phyloP scores from a whole-genome alignment of 106 monocot genomes.

The Allium fistulosum region DNA sequence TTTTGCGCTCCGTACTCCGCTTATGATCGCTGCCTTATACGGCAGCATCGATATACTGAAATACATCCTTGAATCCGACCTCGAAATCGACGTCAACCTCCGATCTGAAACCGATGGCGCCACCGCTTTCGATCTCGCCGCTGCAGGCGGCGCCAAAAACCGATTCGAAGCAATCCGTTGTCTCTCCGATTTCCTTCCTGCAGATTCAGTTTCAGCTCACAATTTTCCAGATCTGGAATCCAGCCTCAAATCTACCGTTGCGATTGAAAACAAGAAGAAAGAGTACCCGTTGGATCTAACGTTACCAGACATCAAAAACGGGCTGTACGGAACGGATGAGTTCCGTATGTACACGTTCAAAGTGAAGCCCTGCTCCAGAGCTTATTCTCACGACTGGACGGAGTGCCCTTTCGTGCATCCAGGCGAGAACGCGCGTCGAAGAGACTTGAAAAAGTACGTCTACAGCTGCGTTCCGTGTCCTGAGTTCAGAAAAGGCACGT shows the following conservation, averaged over 20 bases:
- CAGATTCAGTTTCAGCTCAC: constrained; percentile 12
- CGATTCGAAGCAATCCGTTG: constrained; percentile 19
- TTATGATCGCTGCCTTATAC: constrained; percentile 71
- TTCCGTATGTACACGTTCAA: constrained; percentile 97
- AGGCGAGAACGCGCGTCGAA: constrained; percentile 88
- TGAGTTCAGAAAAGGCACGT: constrained; percentile 85
- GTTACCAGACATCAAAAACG: constrained; percentile 82
- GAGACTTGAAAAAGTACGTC: constrained; percentile 65
- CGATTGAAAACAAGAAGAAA: constrained; percentile 26
- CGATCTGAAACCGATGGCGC: constrained; percentile 37
- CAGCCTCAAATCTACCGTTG: constrained; percentile 13
- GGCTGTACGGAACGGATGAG: constrained; percentile 84
- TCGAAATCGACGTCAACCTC: constrained; percentile 20
- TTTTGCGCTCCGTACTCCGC: constrained; percentile 47
- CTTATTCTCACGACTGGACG: constrained; percentile 98
- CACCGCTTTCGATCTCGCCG: constrained; percentile 68
- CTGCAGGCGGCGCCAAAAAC: constrained; percentile 31
- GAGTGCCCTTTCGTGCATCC: constrained; percentile 98
- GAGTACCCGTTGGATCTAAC: constrained; percentile 78
- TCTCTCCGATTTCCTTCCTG: constrained; percentile 14
- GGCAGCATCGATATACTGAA: constrained; percentile 52
- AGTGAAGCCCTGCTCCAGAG: constrained; percentile 83
- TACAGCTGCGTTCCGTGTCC: constrained; percentile 96
- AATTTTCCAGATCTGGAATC: constrained; percentile 24
- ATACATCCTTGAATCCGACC: constrained; percentile 32